Percentiles rank a stretch among this genome's conserved stretches.
Conservation (phyloP, 768 basidiomycete species). For the Pilatotrama ljubarskyi region DNA sequence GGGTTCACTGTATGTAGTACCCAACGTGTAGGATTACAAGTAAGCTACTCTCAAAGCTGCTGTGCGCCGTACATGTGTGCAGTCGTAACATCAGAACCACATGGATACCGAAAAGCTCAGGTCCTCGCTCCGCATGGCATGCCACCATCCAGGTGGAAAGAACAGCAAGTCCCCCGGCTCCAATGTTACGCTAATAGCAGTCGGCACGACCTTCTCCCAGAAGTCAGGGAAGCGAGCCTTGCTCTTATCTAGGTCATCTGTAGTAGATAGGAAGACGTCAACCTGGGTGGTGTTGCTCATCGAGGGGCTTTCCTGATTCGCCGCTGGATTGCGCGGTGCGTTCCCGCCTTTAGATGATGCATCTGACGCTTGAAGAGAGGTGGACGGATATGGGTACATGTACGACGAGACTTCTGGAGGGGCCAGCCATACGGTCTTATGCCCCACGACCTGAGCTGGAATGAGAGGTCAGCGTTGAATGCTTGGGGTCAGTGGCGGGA, state of each 20-base stretch:
- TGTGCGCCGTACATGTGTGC: too few species aligned
- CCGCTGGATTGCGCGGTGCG: slow-evolving; percentile 38
- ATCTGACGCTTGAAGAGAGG: slow-evolving; percentile 16
- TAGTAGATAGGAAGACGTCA: slow-evolving; percentile 64
- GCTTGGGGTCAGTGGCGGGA: not conserved
- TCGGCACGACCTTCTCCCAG: slow-evolving; percentile 52
- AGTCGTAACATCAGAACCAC: slow-evolving; percentile 68
- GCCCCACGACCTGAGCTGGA: slow-evolving; percentile 84
- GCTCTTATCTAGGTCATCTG: slow-evolving; percentile 15
- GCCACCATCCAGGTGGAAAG: slow-evolving; percentile 95
- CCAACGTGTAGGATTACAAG: not conserved
- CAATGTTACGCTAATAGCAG: slow-evolving; percentile 62
- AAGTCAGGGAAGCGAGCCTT: slow-evolving; percentile 49
- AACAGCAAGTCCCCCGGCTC: slow-evolving; percentile 84
- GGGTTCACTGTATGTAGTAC: too few species aligned
- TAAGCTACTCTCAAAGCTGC: too few species aligned
- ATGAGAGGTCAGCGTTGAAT: not conserved
- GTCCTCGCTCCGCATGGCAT: slow-evolving; percentile 82
- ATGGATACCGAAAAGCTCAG: slow-evolving; percentile 87
- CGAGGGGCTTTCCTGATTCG: slow-evolving; percentile 43
- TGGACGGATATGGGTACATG: slow-evolving; percentile 60
- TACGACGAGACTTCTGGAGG: slow-evolving; percentile 55
- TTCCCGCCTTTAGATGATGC: not conserved
- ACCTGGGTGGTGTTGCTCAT: slow-evolving; percentile 81
- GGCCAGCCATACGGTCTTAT: slow-evolving; percentile 91